Conservation (phyloP, 2,329 filamentous ascomycete species). For the Geosmithia flava region DNA sequence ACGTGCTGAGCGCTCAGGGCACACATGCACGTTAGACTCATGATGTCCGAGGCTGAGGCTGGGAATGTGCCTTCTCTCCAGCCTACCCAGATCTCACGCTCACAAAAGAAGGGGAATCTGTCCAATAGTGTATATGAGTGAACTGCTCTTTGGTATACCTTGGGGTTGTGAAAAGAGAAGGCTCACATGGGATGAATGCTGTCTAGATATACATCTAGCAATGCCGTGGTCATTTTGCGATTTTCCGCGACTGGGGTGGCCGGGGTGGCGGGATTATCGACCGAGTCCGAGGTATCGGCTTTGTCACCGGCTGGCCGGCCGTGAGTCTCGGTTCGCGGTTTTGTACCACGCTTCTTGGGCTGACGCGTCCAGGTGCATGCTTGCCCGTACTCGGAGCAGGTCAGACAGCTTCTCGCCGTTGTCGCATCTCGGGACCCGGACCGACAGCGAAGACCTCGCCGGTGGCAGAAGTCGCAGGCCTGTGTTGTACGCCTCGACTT, state of each 20-base stretch:
- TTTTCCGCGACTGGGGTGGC: background rate
- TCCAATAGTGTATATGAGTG: too few species aligned
- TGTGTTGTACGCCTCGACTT: slow-evolving; percentile 3
- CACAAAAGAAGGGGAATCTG: slow-evolving; percentile 33
- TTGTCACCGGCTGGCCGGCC: background rate
- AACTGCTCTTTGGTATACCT: background rate
- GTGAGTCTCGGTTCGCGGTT: background rate
- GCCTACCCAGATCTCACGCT: slow-evolving; percentile 21
- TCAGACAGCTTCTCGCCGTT: background rate
- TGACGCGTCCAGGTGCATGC: slow-evolving; percentile 28
- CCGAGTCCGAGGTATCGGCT: background rate
- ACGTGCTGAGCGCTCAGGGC: slow-evolving; percentile 31
- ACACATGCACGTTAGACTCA: slow-evolving; percentile 35
- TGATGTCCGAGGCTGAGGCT: slow-evolving; percentile 26
- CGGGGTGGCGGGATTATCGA: background rate
- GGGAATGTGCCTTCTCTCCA: slow-evolving; percentile 27
- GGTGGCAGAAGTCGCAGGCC: slow-evolving; percentile 30
- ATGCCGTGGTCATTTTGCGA: slow-evolving; percentile 8
- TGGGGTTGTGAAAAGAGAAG: background rate
- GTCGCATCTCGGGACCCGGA: slow-evolving; percentile 17
- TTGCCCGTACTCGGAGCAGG: slow-evolving; percentile 34
- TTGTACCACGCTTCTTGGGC: slow-evolving; percentile 20
- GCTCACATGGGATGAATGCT: slow-evolving; percentile 30
- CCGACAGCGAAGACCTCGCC: slow-evolving; percentile 6
- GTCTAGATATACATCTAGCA: slow-evolving; percentile 33